phyloP scores from a whole-genome alignment of 1,284 basidiomycete genomes.

The Moesziomyces antarcticus region DNA sequence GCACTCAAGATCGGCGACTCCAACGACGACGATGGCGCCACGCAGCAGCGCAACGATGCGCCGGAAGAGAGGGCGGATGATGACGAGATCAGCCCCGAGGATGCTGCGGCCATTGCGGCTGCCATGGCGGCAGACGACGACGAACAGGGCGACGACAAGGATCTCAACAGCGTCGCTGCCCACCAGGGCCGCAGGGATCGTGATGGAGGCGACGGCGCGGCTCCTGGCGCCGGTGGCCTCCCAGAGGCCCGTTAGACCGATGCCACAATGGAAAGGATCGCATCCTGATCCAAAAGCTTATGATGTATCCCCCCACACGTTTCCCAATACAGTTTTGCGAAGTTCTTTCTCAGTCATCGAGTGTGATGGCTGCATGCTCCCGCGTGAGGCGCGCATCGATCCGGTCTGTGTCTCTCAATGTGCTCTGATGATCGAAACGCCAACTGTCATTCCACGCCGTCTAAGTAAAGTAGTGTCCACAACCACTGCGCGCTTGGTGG shows the following conservation, averaged over 20 bases:
- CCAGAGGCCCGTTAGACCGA: conserved; percentile 36
- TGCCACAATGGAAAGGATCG: too few relatives aligned
- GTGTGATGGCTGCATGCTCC: too few relatives aligned
- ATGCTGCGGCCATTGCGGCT: conserved; percentile 53
- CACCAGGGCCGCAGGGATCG: conserved; percentile 19
- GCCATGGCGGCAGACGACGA: conserved; percentile 58
- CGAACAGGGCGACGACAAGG: conserved; percentile 51
- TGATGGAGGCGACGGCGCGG: conserved; percentile 7
- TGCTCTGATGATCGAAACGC: neutral
- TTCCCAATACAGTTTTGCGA: too few relatives aligned
- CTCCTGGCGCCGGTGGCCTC: conserved; percentile 17
- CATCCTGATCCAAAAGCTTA: too few relatives aligned
- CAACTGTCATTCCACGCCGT: too few relatives aligned
- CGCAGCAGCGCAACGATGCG: conserved; percentile 8
- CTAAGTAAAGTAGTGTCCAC: too few relatives aligned
- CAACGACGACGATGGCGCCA: conserved; percentile 19
- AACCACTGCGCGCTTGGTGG: neutral
- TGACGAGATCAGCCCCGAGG: conserved; percentile 53
- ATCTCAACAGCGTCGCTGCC: conserved; percentile 36
- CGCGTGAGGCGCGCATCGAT: neutral
- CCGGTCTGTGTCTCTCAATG: neutral
- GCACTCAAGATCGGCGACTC: conserved; percentile 42
- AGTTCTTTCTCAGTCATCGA: too few relatives aligned
- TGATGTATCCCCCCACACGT: too few relatives aligned
- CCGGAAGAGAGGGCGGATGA: conserved; percentile 4